Percentiles rank a stretch among this genome's conserved stretches.
Evolutionary conservation across 1,284 basidiomycete genomes (phyloP).

Genomic region (Rhodofomes roseus): DNA sequence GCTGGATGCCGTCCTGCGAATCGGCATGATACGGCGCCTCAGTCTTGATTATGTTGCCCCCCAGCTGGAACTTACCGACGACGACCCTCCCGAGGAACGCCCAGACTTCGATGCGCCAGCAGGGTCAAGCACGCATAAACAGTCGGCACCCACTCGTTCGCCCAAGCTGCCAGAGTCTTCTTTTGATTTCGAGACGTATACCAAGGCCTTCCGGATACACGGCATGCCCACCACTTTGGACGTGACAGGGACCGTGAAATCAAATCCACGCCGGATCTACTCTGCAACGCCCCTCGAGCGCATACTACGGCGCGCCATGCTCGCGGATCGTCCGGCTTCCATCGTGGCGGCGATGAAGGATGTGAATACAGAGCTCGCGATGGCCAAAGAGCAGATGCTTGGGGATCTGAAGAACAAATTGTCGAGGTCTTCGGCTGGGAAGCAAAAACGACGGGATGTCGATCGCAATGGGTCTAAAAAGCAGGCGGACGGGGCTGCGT

Average conservation of each 20-base stretch:
- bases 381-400: conserved; percentile 13
- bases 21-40: conserved; percentile 12
- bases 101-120: background rate
- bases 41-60: conserved; percentile 12
- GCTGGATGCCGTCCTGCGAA: conserved; percentile 12
- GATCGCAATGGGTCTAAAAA: too few species aligned
- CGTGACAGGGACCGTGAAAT: background rate
- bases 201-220: background rate
- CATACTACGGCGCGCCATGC: conserved; percentile 23
- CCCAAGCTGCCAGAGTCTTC: background rate
- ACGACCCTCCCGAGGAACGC: background rate
- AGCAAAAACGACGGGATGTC: background rate
- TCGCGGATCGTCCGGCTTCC: conserved; percentile 3
- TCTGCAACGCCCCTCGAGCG: conserved; percentile 23
- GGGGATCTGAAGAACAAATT: background rate
- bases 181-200: background rate
- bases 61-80: background rate
- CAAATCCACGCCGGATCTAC: conserved; percentile 4
- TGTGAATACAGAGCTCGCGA: conserved; percentile 7
- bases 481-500: too few species aligned
- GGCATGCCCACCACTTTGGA: conserved; percentile 14
- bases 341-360: background rate
- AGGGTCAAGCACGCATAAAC: background rate
- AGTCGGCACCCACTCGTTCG: background rate
- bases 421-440: background rate